Conservation (phyloP, 2,329 filamentous ascomycete genomes). For the Trichophyton benhamiae region DNA sequence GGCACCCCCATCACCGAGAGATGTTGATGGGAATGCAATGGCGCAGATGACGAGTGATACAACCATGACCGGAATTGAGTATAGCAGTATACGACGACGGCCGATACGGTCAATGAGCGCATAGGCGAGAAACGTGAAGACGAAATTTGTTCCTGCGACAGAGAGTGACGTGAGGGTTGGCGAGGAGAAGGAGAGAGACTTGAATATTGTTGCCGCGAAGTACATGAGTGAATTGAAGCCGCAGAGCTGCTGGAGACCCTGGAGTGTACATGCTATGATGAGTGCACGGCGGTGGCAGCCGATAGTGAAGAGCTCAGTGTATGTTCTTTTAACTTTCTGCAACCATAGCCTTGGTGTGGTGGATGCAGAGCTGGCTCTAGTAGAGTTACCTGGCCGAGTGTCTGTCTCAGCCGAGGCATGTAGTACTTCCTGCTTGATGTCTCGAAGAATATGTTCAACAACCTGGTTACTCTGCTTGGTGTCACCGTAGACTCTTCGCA, state of each 20-base stretch:
- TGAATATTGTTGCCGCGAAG: conserved; percentile 73
- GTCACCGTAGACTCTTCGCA: conserved; percentile 51
- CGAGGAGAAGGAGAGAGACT: conserved; percentile 61
- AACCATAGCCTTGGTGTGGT: background rate
- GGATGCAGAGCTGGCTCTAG: background rate
- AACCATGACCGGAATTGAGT: conserved; percentile 75
- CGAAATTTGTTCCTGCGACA: conserved; percentile 71
- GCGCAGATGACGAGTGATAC: conserved; percentile 58
- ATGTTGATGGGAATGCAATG: conserved; percentile 56
- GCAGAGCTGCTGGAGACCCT: conserved; percentile 77
- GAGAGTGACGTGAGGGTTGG: conserved; percentile 70
- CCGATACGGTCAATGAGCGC: conserved; percentile 68
- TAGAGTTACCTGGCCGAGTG: background rate
- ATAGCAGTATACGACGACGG: conserved; percentile 65
- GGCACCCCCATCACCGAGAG: conserved; percentile 16
- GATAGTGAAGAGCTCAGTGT: conserved; percentile 22
- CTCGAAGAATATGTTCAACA: conserved; percentile 50
- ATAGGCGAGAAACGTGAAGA: conserved; percentile 65
- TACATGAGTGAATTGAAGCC: conserved; percentile 92
- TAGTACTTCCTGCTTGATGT: conserved; percentile 63
- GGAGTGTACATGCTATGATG: conserved; percentile 72
- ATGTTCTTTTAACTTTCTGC: conserved; percentile 3
- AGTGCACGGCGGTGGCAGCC: conserved; percentile 54
- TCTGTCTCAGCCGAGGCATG: conserved; percentile 39
- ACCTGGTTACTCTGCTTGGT: conserved; percentile 34